These are phyloP conservation scores for Schizochytrium sp. DNA, from an alignment of 108 stramenopile species.

Conservation along the genomic window DNA sequence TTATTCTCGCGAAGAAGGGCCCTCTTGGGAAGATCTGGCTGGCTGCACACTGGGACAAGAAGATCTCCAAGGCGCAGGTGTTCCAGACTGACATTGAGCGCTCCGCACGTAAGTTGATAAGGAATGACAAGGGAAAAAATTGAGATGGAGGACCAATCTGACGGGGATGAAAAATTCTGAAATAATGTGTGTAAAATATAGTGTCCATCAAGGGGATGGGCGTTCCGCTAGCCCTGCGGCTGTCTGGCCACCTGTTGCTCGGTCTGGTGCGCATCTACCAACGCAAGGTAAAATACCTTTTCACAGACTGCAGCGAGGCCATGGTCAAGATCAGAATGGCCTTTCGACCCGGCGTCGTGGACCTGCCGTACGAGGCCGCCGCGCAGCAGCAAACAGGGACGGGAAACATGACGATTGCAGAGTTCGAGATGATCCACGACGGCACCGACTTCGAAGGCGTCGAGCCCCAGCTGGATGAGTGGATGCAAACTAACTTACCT, in stretches of 20 bases:
- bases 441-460: neutral
- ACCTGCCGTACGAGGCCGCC: constrained; percentile 19
- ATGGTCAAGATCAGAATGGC: constrained; percentile 95
- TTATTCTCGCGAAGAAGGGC: constrained; percentile 93
- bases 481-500: constrained; percentile 1
- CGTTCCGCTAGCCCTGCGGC: constrained; percentile 88
- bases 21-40: constrained; percentile 98
- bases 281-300: constrained; percentile 85
- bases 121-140: neutral
- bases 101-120: constrained; percentile 54
- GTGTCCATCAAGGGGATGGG: constrained; percentile 86
- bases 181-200: neutral
- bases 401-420: constrained; percentile 52
- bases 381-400: constrained; percentile 19
- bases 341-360: constrained; percentile 59
- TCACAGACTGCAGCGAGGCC: constrained; percentile 95
- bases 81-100: constrained; percentile 86
- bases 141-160: too few species aligned
- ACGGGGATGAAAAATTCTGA: too few species aligned
- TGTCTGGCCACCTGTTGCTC: constrained; percentile 85
- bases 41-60: constrained; percentile 99
- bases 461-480: constrained; percentile 8
- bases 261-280: constrained; percentile 95
- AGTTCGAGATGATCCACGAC: constrained; percentile 45
- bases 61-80: constrained; percentile 82